These are phyloP conservation scores for Scutellaria galericulata DNA, from an alignment of 257 asterid species.

Conservation along the genomic window DNA sequence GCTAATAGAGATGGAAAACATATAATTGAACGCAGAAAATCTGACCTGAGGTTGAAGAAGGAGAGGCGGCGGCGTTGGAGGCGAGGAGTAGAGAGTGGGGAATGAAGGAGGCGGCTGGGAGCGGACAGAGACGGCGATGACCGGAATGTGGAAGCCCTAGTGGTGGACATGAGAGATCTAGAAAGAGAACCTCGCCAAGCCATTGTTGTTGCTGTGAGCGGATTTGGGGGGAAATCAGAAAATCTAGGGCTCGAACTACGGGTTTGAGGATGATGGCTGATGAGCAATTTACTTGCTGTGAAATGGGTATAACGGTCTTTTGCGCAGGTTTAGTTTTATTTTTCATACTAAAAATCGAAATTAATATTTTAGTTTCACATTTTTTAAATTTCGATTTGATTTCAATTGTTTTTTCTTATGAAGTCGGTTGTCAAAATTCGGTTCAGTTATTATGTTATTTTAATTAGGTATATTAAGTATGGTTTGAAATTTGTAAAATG, in stretches of 20 bases:
- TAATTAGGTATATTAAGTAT: no score
- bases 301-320: not conserved
- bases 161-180: conserved; percentile 68
- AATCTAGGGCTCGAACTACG: not conserved
- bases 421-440: no score
- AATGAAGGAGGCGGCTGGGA: conserved; percentile 52
- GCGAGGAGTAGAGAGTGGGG: conserved; percentile 40
- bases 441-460: no score
- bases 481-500: no score
- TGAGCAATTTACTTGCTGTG: not conserved
- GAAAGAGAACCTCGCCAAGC: conserved; percentile 89
- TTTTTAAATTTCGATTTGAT: no score
- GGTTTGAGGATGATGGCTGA: not conserved
- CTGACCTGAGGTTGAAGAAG: conserved; percentile 67
- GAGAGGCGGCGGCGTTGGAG: conserved; percentile 62
- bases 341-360: no score
- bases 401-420: no score
- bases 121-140: conserved; percentile 55
- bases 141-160: conserved; percentile 66
- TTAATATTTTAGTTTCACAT: no score
- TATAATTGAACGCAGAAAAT: not conserved
- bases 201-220: conserved; percentile 44
- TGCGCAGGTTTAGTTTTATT: no score
- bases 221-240: conserved; percentile 23
- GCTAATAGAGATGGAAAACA: not conserved